Base-by-base conservation (phyloP, 2,329 filamentous ascomycete genomes). In the Tolypocladium album region DNA sequence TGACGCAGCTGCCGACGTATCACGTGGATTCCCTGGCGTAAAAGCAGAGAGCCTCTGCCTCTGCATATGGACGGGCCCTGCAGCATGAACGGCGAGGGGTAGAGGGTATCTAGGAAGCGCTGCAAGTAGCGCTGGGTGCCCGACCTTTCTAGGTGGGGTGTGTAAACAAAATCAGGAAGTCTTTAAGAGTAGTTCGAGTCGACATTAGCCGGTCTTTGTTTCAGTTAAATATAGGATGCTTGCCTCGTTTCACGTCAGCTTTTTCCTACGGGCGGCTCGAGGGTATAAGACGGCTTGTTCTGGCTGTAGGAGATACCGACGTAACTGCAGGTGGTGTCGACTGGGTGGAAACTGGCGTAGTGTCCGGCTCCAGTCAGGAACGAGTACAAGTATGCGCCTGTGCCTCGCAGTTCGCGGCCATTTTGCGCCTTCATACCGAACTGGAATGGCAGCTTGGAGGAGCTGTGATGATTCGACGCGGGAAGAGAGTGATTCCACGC, bases 1-100 rank as follows among this genome's bases (percentile, higher is more conserved):
- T 97, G 69, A 85, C 84, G 5, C 76, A 75, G 61, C 76, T 86
- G 61, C 82, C 83, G 24, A 81, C 80, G 60, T 76, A 77, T 67
- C 79, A 83, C 27, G 45, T 31, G n/a, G 52, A 34, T 3, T 42
- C 53, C 20, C 43, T 45, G 34, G 34, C 55, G 20, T 52, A 56
- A 27, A 56, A 27, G 27, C 17, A 31, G 53, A 42, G 53, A 42
- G 24, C 20, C 20, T 20, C 11, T 17, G 24, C 24, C 27, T 15
- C 4, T 17, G 24, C 17, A 31, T 5, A 42, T 39, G 13, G 2
- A 13, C n/a, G 50, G 7, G 31, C 5, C 4, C 13, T 1, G 22
- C 13, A 50, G n/a, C 42, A 50, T 22, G 56, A 27, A 15, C n/a
- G 39, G 31, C 22, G 27, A 13, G 31, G 50, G 9, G 27, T 31